These are phyloP conservation scores for Sugiyamaella marilandica DNA, from an alignment of 805 yeast genomes.

Conservation along the genomic window DNA sequence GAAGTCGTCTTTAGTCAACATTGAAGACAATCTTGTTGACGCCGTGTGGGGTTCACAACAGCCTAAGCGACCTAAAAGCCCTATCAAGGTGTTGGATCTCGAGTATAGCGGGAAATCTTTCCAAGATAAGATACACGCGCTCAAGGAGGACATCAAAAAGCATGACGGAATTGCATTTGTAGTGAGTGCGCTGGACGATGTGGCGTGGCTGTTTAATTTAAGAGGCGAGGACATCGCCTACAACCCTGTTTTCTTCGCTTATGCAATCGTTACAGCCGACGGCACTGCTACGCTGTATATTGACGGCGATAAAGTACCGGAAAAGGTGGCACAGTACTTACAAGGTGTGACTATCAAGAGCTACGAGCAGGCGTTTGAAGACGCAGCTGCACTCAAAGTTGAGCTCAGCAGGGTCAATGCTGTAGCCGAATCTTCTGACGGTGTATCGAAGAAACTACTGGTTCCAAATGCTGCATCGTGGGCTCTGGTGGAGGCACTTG, in stretches of 20 bases:
- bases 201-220: slow-evolving; percentile 85
- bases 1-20: slow-evolving; percentile 32
- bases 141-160: slow-evolving; percentile 30
- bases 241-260: slow-evolving; percentile 82
- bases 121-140: slow-evolving; percentile 49
- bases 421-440: not conserved
- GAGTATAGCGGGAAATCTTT: slow-evolving; percentile 64
- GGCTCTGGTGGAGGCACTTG: slow-evolving; percentile 56
- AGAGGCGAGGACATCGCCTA: slow-evolving; percentile 80
- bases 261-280: slow-evolving; percentile 45
- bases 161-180: slow-evolving; percentile 45
- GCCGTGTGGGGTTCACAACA: slow-evolving; percentile 65
- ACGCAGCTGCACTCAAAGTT: slow-evolving; percentile 34
- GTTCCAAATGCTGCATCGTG: slow-evolving; percentile 60
- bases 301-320: slow-evolving; percentile 42
- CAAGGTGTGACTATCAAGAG: slow-evolving; percentile 45
- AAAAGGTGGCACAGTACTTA: slow-evolving; percentile 39
- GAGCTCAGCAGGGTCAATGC: slow-evolving; percentile 12
- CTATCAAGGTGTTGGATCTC: slow-evolving; percentile 46
- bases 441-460: slow-evolving; percentile 36
- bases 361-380: slow-evolving; percentile 58
- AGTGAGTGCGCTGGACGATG: slow-evolving; percentile 75
- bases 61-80: slow-evolving; percentile 53
- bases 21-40: slow-evolving; percentile 67
- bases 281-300: slow-evolving; percentile 47